A percentile compares a stretch with the other conserved stretches of the same genome.
Evolutionary conservation across 805 yeast genomes (phyloP).

Genomic region (Candida gorgasii): DNA sequence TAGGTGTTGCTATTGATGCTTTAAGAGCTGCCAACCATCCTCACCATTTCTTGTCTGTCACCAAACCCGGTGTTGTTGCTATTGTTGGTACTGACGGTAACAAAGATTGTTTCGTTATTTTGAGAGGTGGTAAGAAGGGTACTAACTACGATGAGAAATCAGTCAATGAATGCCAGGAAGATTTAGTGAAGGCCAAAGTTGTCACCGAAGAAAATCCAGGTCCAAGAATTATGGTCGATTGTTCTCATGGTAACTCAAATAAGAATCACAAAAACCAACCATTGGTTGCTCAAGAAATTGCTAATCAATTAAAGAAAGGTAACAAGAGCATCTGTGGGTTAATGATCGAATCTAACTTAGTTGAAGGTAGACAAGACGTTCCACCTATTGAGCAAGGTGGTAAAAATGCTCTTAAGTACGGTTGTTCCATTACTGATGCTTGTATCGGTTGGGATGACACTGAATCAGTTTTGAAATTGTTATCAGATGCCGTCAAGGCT

Average conservation of each 20-base stretch:
- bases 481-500: constrained; percentile 79
- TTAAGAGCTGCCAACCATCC: constrained; percentile 87
- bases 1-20: constrained; percentile 93
- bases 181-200: constrained; percentile 46
- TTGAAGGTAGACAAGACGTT: constrained; percentile 87
- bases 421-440: constrained; percentile 96
- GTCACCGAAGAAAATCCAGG: constrained; percentile 35
- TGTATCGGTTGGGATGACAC: constrained; percentile 94
- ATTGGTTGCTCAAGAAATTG: constrained; percentile 78
- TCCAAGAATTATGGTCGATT: constrained; percentile 85
- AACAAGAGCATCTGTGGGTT: constrained; percentile 83
- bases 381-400: constrained; percentile 51
- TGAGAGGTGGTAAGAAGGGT: constrained; percentile 94
- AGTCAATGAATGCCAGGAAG: constrained; percentile 72
- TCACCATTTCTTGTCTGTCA: constrained; percentile 96
- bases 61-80: constrained; percentile 96
- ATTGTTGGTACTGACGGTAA: constrained; percentile 96
- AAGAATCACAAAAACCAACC: constrained; percentile 97
- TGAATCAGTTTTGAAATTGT: constrained; percentile 70
- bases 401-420: constrained; percentile 72
- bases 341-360: constrained; percentile 92
- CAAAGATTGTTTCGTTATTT: constrained; percentile 87
- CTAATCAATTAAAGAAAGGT: constrained; percentile 79
- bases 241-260: constrained; percentile 96
- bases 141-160: constrained; percentile 86